Base-by-base conservation (phyloP, 129 eudicot species). In the Helianthus tuberosus region DNA sequence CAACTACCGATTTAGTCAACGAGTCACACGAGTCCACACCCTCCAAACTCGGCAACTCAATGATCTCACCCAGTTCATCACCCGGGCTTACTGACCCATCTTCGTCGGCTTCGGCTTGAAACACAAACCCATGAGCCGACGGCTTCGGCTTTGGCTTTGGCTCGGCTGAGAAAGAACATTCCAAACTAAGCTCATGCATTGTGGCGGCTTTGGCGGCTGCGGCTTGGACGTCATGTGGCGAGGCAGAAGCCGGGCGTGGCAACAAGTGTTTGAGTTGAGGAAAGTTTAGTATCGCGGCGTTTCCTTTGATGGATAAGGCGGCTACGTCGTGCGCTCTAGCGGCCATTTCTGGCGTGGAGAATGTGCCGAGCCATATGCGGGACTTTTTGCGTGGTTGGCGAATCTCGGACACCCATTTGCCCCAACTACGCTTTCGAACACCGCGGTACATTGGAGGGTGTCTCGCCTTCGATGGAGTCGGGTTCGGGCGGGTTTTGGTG, bases 331-430 rank as follows among this genome's bases (percentile, higher is more conserved):
- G 98, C 5, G 98, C 98, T 48, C 98, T 71, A 38, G 98, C 98
- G 6, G 98, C 98, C 98, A 92, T 92, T 67, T 92, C 98, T 5
- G 98, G 78, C 3, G 91, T 84, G 36, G 96, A 69, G 64, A 81
- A 92, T 4, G 98, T 92, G n/a, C 96, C 96, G 12, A 93, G 88
- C 96, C 96, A 93, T 14, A 89, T 93, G 51, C 98, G 91, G 4
- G 98, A 85, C 47, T 89, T 93, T 69, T 93, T 87, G 39, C 91
- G 80, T 8, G 98, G 98, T 49, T 92, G 84, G 5, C 98, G 89
- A 3, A 92, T 89, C 65, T 92, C 98, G 0, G 98, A 92, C 5
- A 93, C 98, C 98, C 98, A 93, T 84, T 89, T 92, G 6, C 98
- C 98, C 98, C 98, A 89, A 53, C 93, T 88, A 0, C 96, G 85